Evolutionary conservation across 352 stramenopile genomes (phyloP).

Genomic region (Pythium phragmiticola): DNA sequence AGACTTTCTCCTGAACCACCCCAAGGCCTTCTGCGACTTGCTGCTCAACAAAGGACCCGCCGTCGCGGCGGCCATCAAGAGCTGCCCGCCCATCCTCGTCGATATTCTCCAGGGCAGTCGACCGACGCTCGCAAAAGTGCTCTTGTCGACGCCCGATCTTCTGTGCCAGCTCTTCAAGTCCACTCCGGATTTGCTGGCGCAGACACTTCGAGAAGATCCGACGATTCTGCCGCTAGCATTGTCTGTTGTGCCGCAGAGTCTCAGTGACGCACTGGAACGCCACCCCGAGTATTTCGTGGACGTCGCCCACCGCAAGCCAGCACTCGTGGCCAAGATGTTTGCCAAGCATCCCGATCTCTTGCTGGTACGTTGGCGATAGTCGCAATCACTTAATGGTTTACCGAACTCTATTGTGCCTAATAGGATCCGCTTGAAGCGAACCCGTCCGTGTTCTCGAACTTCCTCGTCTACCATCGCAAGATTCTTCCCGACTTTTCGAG

Average conservation of each 20-base stretch:
- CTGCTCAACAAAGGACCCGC: slow-evolving; percentile 52
- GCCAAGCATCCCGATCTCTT: slow-evolving; percentile 65
- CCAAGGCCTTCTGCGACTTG: slow-evolving; percentile 55
- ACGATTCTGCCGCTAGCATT: slow-evolving; percentile 49
- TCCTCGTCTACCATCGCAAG: slow-evolving; percentile 58
- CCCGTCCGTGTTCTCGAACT: slow-evolving; percentile 65
- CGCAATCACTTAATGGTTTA: too few relatives aligned
- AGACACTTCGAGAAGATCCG: slow-evolving; percentile 49
- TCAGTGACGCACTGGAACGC: slow-evolving; percentile 61
- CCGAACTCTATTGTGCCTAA: not conserved
- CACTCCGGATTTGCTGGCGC: slow-evolving; percentile 46
- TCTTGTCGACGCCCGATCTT: slow-evolving; percentile 43
- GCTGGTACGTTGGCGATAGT: slow-evolving; percentile 31
- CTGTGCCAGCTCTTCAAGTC: slow-evolving; percentile 50
- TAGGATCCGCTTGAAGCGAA: slow-evolving; percentile 72
- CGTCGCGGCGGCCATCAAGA: slow-evolving; percentile 49
- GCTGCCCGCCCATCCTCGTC: slow-evolving; percentile 53
- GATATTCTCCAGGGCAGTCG: slow-evolving; percentile 48
- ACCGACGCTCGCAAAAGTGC: slow-evolving; percentile 39
- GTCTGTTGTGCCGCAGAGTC: slow-evolving; percentile 48
- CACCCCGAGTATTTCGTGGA: slow-evolving; percentile 69
- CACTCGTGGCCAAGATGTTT: slow-evolving; percentile 59
- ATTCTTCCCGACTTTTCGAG: slow-evolving; percentile 58
- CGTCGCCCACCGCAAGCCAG: slow-evolving; percentile 60
- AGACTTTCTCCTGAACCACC: slow-evolving; percentile 68